Base-by-base conservation (phyloP, 805 yeast genomes). In the Zygosaccharomyces kombuchaensis region DNA sequence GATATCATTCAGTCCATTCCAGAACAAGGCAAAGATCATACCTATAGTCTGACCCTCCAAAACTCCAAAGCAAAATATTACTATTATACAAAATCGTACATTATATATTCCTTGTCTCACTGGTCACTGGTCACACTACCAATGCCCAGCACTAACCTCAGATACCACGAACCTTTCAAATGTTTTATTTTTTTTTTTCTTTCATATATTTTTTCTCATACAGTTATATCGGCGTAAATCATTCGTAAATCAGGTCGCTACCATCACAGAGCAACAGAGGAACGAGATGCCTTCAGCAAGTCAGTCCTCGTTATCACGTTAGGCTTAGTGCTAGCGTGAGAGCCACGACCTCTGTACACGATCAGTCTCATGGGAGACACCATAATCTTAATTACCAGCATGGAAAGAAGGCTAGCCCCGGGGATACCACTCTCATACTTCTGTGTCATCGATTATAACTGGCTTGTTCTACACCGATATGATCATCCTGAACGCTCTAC, bases 1-100 rank as follows among this genome's bases (percentile, higher is more conserved):
- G 67, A 82, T 93, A 30, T 77, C 85, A 34, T 90, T 89, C 63
- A 84, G 85, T 51, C 96, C 96, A 0, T 89, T 89, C 64, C 78
- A 81, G 52, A 88, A 88, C 63, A 70, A 73, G 34, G 87, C 90
- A 0, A 72, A 72, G 35, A 69, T 80, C 52, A 73, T 81, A 27
- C 62, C 63, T 1, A 69, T 77, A 9, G 21, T 19, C 21, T 19
- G 21, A 19, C 21, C 21, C 21, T 4, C 5, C 21, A 19, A 29
- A 29, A 34, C 27, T 16, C 22, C 21, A 14, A 16, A 9, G 13
- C 2, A 10, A 42, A 22, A 17, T 16, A n/a, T 26, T 26, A 38
- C 14, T 38, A 22, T 38, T 38, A 12, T 21, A 38, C 14, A n/a
- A 26, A 14, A 9, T 25, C 22, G 22, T 14, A 38, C 25, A 26